Evolutionary conservation across 176 grass and related monocot species (phyloP), one percentile per base, ranked within the genome.

Genomic region (Eragrostis nindensis): DNA sequence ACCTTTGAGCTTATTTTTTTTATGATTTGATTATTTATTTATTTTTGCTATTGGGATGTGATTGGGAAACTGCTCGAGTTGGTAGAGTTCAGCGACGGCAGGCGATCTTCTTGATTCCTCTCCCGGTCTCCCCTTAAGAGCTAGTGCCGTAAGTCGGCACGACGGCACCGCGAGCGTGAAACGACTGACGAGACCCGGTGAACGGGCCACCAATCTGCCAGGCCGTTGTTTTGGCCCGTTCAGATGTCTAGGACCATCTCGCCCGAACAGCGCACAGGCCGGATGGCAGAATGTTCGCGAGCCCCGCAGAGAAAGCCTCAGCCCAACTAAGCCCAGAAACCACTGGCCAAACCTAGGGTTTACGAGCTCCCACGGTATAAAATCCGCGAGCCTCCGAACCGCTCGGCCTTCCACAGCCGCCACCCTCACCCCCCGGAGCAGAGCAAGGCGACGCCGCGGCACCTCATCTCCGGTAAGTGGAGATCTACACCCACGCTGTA

Each of bases 321-420:
- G 87, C 60, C 88, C 78, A 74, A 5, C 0, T 0, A 7, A 68
- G 36, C 29, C 71, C 64, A 76, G 2, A 0, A 71, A 48, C 16
- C 18, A 2, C 10, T 8, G 1, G 64, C 10, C 11, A 73, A n/a
- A 82, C 27, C 83, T 90, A 90, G 88, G 88, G 88, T 90, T 86
- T 86, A 52, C 36, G 73, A 52, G 73, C 60, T 24, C 65, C 21
- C 10, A 13, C 7, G 0, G 8, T 89, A 82, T 86, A 89, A 89
- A 82, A 26, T 0, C 6, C 47, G 8, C 48, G 40, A 54, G 65
- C 8, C 76, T 75, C 81, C 53, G 19, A 15, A 16, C 21, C 40
- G 6, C 2, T 11, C 32, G n/a, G 2, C 12, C 57, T 54, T 68
- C 36, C 60, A 68, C 73, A 82, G 78, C 78, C 78, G 71, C 78